phyloP scores from a whole-genome alignment of 139 green algal species.

The Eudorina sp. region DNA sequence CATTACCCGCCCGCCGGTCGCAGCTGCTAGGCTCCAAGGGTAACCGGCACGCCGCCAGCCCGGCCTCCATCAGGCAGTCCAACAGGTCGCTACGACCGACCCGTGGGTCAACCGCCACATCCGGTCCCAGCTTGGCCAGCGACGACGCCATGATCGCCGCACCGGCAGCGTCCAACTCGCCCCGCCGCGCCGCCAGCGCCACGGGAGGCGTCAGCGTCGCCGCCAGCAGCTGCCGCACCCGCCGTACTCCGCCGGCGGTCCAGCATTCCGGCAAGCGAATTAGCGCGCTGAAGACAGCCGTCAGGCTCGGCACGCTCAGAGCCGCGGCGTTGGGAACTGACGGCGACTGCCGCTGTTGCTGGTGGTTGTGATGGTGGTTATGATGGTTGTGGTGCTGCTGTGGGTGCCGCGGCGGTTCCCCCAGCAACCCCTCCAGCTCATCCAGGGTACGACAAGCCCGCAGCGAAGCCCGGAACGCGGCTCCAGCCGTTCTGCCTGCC shows the following conservation, averaged over 20 bases:
- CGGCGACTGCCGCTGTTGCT: not conserved
- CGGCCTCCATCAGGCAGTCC: slow-evolving; percentile 20
- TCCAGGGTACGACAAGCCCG: not conserved
- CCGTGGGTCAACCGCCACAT: slow-evolving; percentile 1
- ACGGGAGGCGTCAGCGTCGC: not conserved
- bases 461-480: not conserved
- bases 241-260: not conserved
- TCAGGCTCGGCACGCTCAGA: slow-evolving; percentile 3
- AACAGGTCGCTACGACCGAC: not conserved
- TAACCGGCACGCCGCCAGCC: not conserved
- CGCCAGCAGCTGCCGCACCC: not conserved
- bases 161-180: not conserved
- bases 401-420: not conserved
- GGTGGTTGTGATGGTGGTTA: too few species aligned
- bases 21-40: not conserved
- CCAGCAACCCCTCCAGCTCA: not conserved
- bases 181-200: not conserved
- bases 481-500: too few species aligned
- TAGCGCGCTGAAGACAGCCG: not conserved
- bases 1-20: not conserved
- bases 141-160: slow-evolving; percentile 14
- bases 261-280: slow-evolving; percentile 5
- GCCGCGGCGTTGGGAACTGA: not conserved
- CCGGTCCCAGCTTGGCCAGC: slow-evolving; percentile 22
- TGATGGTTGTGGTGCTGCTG: not conserved